Base-by-base conservation (phyloP, 768 basidiomycete species). In the Phlegmacium glaucopus region DNA sequence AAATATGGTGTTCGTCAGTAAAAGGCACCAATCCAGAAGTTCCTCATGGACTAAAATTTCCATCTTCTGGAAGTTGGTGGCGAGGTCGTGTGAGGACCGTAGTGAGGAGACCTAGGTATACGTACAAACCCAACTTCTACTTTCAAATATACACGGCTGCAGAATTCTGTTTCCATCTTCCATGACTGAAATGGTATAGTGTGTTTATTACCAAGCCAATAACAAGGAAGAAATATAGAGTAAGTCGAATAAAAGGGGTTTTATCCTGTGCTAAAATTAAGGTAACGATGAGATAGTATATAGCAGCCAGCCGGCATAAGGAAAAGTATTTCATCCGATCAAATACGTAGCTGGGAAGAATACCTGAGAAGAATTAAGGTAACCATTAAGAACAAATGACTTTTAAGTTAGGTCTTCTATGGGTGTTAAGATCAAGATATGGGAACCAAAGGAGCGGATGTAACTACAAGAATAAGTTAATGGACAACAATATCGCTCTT, bases 381-480 rank as follows among this genome's bases (percentile, higher is more conserved):
- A 52, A 53, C 57, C 58, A 70, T 71, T 69, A 69, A 71, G 61
- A 65, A 50, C 16, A 32, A 61, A 52, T 39, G 32, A 34, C 27
- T 40, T 30, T 59, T 54, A 56, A 58, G 47, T 60, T 57, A 60
- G 45, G 40, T 35, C 60, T 62, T 68, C 67, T 68, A 68, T 52
- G 58, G 59, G 65, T 59, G 64, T 67, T 65, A 61, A 56, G 64
- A 63, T 62, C 65, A 70, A 68, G 65, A 66, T 63, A 59, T 57
- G 64, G 65, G 63, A 68, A 68, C 55, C 44, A 58, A 70, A 65
- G 43, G 64, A 66, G 65, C 67, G 68, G 68, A 49, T 67, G 68
- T 75, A 70, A 65, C 66, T 60, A 71, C 55, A 62, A 55, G 41
- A 48, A 61, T 59, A 22, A 22, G 53, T 45, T 54, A 55, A 57